These are phyloP conservation scores for Wickerhamomyces bovis DNA, from an alignment of 805 yeast genomes.

Conservation along the genomic window DNA sequence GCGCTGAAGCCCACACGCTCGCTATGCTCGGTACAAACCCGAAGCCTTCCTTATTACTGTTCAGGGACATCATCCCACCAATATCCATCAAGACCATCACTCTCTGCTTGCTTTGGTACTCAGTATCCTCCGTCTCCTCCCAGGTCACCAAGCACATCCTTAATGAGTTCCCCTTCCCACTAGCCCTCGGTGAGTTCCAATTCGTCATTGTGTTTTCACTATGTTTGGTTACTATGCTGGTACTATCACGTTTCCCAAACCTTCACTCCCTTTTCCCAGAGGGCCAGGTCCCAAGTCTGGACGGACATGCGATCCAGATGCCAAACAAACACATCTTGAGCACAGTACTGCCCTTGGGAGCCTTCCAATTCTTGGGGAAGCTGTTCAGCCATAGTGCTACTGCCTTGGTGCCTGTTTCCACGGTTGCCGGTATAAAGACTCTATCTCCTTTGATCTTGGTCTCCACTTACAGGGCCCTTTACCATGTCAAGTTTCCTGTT, in stretches of 20 bases:
- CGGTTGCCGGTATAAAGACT: constrained; percentile 67
- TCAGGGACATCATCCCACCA: constrained; percentile 12
- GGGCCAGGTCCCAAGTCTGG: constrained; percentile 44
- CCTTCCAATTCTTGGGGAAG: constrained; percentile 62
- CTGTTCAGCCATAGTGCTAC: constrained; percentile 59
- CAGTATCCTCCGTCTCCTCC: constrained; percentile 56
- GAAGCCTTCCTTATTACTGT: neutral
- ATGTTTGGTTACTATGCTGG: constrained; percentile 33
- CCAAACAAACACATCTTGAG: constrained; percentile 37
- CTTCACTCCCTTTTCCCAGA: constrained; percentile 38
- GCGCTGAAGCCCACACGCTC: neutral
- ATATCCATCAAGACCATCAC: neutral
- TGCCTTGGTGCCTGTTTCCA: constrained; percentile 57
- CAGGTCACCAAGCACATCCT: constrained; percentile 56
- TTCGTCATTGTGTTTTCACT: constrained; percentile 45
- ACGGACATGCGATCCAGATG: constrained; percentile 20
- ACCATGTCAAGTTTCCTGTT: constrained; percentile 43
- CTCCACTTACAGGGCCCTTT: constrained; percentile 43
- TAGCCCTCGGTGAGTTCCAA: constrained; percentile 61
- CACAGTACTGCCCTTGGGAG: constrained; percentile 55
- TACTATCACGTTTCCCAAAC: constrained; percentile 28
- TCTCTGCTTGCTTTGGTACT: constrained; percentile 54
- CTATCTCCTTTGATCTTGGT: constrained; percentile 59
- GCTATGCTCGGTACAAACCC: neutral
- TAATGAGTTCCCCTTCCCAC: constrained; percentile 50